Percentiles rank a stretch among this genome's conserved stretches.
Conservation (phyloP, 1,284 basidiomycete genomes). For the Grifola frondosa region DNA sequence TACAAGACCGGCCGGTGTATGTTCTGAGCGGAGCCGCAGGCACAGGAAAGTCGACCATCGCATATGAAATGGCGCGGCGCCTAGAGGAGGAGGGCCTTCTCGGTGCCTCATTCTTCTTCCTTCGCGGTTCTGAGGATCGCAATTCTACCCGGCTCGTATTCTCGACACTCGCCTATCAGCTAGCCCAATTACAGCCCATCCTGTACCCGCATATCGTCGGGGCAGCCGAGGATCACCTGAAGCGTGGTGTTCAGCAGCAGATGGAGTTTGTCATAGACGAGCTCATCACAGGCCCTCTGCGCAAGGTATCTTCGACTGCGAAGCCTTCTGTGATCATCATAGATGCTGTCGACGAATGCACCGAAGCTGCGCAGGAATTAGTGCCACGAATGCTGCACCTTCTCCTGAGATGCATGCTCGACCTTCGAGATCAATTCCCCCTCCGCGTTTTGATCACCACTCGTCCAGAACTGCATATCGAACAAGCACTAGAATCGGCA, state of each 20-base stretch:
- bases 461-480: constrained; percentile 12
- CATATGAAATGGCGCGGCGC: constrained; percentile 8
- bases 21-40: constrained; percentile 11
- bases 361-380: not conserved
- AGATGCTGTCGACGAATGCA: constrained; percentile 13
- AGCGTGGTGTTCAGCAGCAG: constrained; percentile 1
- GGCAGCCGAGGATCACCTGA: constrained; percentile 1
- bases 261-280: constrained; percentile 6
- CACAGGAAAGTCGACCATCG: constrained; percentile 15
- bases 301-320: not conserved
- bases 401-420: not conserved
- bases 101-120: constrained; percentile 14
- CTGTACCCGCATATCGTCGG: not conserved
- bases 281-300: constrained; percentile 6
- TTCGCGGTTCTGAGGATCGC: not conserved
- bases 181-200: not conserved
- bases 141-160: constrained; percentile 1
- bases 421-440: not conserved
- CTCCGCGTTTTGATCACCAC: constrained; percentile 19
- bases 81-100: constrained; percentile 1
- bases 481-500: constrained; percentile 1
- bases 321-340: constrained; percentile 7
- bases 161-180: constrained; percentile 5
- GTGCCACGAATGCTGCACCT: constrained; percentile 4
- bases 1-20: too few species aligned